Conservation (phyloP, 1,284 basidiomycete species). For the Trichosporon coremiiforme region DNA sequence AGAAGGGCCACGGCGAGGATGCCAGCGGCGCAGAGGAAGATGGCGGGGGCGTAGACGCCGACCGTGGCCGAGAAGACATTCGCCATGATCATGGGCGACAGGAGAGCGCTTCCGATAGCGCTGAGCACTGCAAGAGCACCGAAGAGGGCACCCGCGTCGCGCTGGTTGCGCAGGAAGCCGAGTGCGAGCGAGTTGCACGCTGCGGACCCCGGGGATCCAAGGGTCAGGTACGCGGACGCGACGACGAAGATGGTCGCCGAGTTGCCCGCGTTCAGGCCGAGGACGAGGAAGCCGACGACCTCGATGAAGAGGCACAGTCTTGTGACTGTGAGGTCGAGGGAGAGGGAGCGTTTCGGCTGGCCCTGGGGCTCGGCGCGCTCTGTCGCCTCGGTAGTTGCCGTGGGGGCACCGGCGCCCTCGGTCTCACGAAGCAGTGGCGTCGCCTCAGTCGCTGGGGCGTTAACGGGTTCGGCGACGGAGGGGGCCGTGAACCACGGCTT, state of each 20-base stretch:
- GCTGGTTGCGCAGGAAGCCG: slow-evolving; percentile 43
- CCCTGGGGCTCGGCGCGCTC: slow-evolving; percentile 19
- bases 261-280: slow-evolving; percentile 51
- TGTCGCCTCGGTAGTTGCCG: slow-evolving; percentile 17
- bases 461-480: slow-evolving; percentile 24
- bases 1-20: slow-evolving; percentile 37
- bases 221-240: slow-evolving; percentile 38
- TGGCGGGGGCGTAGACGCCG: slow-evolving; percentile 44
- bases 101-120: slow-evolving; percentile 46
- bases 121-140: slow-evolving; percentile 52
- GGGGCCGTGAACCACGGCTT: slow-evolving; percentile 45
- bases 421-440: slow-evolving; percentile 20
- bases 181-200: slow-evolving; percentile 54
- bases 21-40: slow-evolving; percentile 46
- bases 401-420: neutral
- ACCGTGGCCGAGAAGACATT: slow-evolving; percentile 49
- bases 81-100: slow-evolving; percentile 50
- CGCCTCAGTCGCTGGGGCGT: slow-evolving; percentile 14
- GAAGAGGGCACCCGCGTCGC: slow-evolving; percentile 52
- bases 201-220: slow-evolving; percentile 45
- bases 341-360: slow-evolving; percentile 39
- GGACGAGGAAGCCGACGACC: slow-evolving; percentile 61
- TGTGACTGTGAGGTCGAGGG: slow-evolving; percentile 50
- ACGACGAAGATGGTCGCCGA: slow-evolving; percentile 40
- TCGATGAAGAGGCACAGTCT: slow-evolving; percentile 60